These are phyloP conservation scores for Botrytis tulipae DNA, from an alignment of 2,329 filamentous ascomycete genomes.

Conservation along the genomic window DNA sequence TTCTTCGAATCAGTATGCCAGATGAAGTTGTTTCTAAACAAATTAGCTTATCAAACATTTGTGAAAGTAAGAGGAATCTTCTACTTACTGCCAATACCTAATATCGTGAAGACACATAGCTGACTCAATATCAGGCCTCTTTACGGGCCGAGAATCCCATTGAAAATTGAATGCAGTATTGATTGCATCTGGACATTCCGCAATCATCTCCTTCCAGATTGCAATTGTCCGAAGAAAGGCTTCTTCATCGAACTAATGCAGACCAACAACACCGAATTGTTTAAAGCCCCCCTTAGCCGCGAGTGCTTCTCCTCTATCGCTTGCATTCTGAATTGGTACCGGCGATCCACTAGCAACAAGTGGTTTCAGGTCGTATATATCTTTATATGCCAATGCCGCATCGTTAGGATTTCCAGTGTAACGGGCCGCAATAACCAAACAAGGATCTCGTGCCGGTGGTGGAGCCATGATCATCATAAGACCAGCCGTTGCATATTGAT, in stretches of 20 bases:
- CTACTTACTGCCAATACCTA: constrained; percentile 17
- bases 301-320: constrained; percentile 17
- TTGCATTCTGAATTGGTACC: constrained; percentile 14
- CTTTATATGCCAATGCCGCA: constrained; percentile 8
- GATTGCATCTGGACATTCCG: constrained; percentile 19
- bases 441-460: constrained; percentile 15
- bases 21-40: constrained; percentile 10
- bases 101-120: constrained; percentile 18
- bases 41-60: background rate
- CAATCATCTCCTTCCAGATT: constrained; percentile 17
- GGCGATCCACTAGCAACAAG: background rate
- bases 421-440: constrained; percentile 17
- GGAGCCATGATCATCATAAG: constrained; percentile 21
- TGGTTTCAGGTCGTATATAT: constrained; percentile 6
- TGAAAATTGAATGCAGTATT: constrained; percentile 21
- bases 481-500: constrained; percentile 10
- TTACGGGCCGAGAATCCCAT: constrained; percentile 15
- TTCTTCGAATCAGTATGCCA: constrained; percentile 17
- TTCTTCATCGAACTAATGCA: constrained; percentile 16
- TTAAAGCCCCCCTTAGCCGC: constrained; percentile 18
- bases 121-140: constrained; percentile 17
- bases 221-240: constrained; percentile 19
- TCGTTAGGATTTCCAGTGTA: constrained; percentile 13
- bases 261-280: constrained; percentile 19
- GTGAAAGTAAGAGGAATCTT: background rate